phyloP scores from a whole-genome alignment of 2,329 filamentous ascomycete species.

The Clathrospora elynae region DNA sequence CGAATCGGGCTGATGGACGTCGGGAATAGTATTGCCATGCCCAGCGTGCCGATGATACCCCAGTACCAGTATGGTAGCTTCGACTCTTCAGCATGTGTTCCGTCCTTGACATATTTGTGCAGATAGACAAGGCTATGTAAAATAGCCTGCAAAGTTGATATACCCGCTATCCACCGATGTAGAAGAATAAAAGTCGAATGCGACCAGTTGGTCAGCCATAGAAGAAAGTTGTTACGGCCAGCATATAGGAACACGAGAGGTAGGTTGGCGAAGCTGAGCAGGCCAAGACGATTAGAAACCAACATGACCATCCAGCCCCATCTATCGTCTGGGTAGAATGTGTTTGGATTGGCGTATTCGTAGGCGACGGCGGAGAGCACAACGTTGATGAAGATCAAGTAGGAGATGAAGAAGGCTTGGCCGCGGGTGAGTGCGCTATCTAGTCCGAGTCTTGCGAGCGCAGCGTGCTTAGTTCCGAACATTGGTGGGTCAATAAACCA shows the following conservation, averaged over 20 bases:
- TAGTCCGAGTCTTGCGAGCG: conserved; percentile 10
- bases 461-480: conserved; percentile 14
- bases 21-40: conserved; percentile 34
- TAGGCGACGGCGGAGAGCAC: conserved; percentile 27
- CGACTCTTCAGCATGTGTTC: conserved; percentile 21
- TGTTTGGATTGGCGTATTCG: conserved; percentile 44
- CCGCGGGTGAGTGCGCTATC: conserved; percentile 17
- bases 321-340: conserved; percentile 45
- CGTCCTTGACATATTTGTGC: conserved; percentile 22
- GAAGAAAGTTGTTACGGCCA: conserved; percentile 48
- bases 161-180: conserved; percentile 39
- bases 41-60: conserved; percentile 47
- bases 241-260: conserved; percentile 44
- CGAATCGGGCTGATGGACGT: conserved; percentile 38
- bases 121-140: conserved; percentile 28
- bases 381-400: conserved; percentile 28
- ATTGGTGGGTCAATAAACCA: conserved; percentile 24
- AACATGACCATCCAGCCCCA: conserved; percentile 38
- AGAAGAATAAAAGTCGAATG: conserved; percentile 47
- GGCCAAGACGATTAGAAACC: conserved; percentile 37
- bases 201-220: conserved; percentile 49
- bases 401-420: conserved; percentile 39
- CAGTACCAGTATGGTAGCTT: conserved; percentile 45
- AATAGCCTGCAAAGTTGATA: conserved; percentile 28
- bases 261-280: conserved; percentile 38